phyloP scores from a whole-genome alignment of 2,329 filamentous ascomycete genomes.

The Fusarium devonianum region DNA sequence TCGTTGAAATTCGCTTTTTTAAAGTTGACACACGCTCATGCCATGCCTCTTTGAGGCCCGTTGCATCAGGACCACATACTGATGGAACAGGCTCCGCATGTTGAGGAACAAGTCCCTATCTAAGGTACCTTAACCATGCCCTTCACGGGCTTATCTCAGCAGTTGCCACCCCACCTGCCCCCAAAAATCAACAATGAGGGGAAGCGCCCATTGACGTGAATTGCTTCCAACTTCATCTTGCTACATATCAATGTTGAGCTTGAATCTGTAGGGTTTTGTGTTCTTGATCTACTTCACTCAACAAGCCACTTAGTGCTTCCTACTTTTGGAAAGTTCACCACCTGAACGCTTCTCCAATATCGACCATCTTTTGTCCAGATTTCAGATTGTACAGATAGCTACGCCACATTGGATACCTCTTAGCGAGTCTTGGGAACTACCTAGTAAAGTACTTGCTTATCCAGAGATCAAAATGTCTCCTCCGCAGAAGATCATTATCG shows the following conservation, averaged over 20 bases:
- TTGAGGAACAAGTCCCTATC: no score
- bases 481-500: conserved; percentile 85
- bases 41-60: background rate
- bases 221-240: conserved; percentile 3
- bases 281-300: no score
- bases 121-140: background rate
- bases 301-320: no score
- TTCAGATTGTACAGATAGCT: background rate
- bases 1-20: no score
- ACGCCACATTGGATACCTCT: background rate
- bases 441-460: background rate
- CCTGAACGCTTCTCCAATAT: no score
- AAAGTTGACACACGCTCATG: background rate
- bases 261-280: background rate
- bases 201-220: conserved; percentile 20
- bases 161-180: conserved; percentile 36
- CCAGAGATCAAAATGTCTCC: conserved; percentile 59
- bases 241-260: conserved; percentile 12
- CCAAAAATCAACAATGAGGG: conserved; percentile 37
- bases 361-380: no score
- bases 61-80: background rate
- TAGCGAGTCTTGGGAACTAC: background rate
- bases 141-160: conserved; percentile 37
- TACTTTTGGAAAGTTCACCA: no score
- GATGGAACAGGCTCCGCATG: background rate